These are phyloP conservation scores for Atkinsonella texensis DNA, from an alignment of 2,329 filamentous ascomycete genomes.

Conservation along the genomic window DNA sequence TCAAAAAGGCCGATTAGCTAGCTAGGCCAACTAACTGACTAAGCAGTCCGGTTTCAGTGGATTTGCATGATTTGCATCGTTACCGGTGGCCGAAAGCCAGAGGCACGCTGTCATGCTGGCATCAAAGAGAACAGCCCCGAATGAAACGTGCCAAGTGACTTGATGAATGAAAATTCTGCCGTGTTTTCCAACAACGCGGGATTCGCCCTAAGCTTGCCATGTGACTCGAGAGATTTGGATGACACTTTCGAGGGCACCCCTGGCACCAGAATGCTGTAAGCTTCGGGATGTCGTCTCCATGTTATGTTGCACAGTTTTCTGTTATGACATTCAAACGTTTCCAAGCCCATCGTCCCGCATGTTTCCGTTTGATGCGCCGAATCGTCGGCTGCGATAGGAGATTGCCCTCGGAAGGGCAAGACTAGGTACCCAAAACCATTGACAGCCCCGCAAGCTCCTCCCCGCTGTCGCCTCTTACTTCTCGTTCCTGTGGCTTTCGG, in stretches of 20 bases:
- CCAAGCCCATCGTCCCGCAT: slow-evolving; percentile 16
- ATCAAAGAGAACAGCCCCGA: no score
- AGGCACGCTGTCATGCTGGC: no score
- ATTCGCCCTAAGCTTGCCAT: no score
- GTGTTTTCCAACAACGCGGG: no score
- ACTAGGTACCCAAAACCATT: not conserved
- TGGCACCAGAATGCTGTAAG: no score
- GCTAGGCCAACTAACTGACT: not conserved
- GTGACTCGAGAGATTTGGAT: not conserved
- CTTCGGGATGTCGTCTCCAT: not conserved
- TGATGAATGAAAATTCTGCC: no score
- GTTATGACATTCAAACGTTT: not conserved
- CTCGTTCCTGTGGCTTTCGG: not conserved
- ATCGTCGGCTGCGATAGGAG: slow-evolving; percentile 19
- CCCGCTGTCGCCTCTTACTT: not conserved
- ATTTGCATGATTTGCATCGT: no score
- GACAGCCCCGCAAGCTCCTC: slow-evolving; percentile 3
- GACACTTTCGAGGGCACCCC: not conserved
- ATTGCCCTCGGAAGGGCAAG: slow-evolving; percentile 16
- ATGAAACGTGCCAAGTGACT: no score
- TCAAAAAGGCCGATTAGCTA: no score
- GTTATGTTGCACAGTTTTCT: not conserved
- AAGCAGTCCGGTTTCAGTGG: not conserved
- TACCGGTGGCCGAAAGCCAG: no score
- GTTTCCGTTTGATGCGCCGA: slow-evolving; percentile 17